Base-by-base conservation (phyloP, 805 yeast genomes). In the Wickerhamomyces xylosicus region DNA sequence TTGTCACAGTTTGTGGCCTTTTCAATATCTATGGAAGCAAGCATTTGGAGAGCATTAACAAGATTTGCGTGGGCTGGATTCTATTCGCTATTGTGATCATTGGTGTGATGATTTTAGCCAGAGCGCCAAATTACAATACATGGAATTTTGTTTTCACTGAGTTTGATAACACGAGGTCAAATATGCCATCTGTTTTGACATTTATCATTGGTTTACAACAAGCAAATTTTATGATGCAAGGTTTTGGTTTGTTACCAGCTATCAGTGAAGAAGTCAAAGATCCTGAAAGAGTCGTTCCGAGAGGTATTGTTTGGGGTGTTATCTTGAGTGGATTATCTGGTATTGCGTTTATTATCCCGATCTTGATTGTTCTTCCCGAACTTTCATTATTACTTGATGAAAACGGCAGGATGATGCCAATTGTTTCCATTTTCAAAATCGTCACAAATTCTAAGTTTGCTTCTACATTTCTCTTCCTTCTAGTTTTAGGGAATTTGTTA, bases 231-330 rank as follows among this genome's bases (percentile, higher is more conserved):
- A 83, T 90, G 18, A 65, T 84, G 52, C 85, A 84, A 43, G 95
- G 92, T 1, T 85, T 81, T 57, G 90, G 90, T 20, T 77, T 84
- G 73, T 64, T 85, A 20, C 83, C 85, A 16, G 78, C 90, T 5
- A 72, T 85, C 66, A 77, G 87, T 35, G 95, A 85, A 50, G 95
- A 85, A 58, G 92, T 85, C 14, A 71, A 77, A 45, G 65, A 65
- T 18, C 90, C 95, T 0, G 92, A 85, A 53, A 71, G 63, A 40
- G 78, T 76, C 37, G 79, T 85, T 50, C 87, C 95, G 14, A 71
- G 71, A 46, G 92, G 92, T 5, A 74, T 85, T 53, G 58, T 81
- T 1, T 64, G 70, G 36, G 74, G 92, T 2, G 82, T 83, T 14
- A 38, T 74, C 33, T 66, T 82, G 35, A 73, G 90, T 9, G 70